A percentile compares a stretch with the other conserved stretches of the same genome.
phyloP scores from a whole-genome alignment of 176 grass and related monocot genomes.

The Leersia perrieri region DNA sequence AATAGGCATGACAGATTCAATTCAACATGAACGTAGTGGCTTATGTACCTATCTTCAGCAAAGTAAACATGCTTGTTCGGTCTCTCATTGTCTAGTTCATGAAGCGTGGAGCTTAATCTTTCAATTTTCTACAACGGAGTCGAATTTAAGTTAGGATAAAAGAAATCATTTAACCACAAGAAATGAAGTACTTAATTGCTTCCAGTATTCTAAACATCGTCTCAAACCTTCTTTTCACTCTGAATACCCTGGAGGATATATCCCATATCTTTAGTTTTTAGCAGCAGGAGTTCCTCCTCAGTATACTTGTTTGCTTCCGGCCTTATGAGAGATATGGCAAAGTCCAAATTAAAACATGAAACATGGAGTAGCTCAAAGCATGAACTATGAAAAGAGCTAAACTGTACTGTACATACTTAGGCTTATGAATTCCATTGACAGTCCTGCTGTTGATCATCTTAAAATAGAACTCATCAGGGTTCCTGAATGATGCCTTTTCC shows the following conservation, averaged over 20 bases:
- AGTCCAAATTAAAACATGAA: conserved; percentile 25
- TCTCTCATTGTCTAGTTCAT: conserved; percentile 63
- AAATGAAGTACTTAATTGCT: not conserved
- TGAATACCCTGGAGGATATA: conserved; percentile 79
- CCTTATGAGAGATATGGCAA: conserved; percentile 35
- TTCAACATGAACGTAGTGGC: conserved; percentile 3
- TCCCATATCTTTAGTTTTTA: conserved; percentile 92
- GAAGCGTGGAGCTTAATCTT: conserved; percentile 70
- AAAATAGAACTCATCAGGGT: conserved; percentile 96
- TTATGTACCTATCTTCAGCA: conserved; percentile 81
- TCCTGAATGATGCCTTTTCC: conserved; percentile 76
- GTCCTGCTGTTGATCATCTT: conserved; percentile 85
- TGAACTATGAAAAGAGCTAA: not conserved
- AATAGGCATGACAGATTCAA: not conserved
- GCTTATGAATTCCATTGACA: conserved; percentile 66
- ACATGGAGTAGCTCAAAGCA: conserved; percentile 10
- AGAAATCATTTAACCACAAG: not conserved
- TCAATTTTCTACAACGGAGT: conserved; percentile 70
- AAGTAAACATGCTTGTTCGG: conserved; percentile 81
- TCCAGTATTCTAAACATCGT: not conserved
- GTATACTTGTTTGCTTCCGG: conserved; percentile 89
- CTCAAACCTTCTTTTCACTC: conserved; percentile 81
- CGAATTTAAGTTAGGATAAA: conserved; percentile 12
- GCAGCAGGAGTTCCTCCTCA: conserved; percentile 67
- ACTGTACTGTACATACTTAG: conserved; percentile 41